Conservation (phyloP, 345 rosid species). For the Pistacia vera region DNA sequence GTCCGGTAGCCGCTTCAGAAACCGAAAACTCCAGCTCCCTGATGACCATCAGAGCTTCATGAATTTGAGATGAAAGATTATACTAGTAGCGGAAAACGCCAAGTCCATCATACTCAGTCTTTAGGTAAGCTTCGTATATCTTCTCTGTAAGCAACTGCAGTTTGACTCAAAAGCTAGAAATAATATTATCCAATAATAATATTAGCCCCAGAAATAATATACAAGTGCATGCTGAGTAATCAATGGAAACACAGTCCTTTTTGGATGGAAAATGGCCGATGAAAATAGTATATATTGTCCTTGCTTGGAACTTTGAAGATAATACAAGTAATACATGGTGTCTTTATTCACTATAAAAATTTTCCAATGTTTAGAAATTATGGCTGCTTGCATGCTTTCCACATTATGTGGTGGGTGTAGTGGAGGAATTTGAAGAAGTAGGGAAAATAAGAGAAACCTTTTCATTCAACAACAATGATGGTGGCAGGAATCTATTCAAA, state of each 20-base stretch:
- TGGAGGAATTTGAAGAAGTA: background rate
- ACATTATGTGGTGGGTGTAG: background rate
- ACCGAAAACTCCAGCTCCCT: slow-evolving; percentile 61
- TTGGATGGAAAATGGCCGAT: too few relatives aligned
- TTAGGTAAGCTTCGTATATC: slow-evolving; percentile 49
- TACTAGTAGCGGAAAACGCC: slow-evolving; percentile 55
- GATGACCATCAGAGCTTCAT: slow-evolving; percentile 49
- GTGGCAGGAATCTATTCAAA: slow-evolving; percentile 25
- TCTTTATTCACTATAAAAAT: background rate
- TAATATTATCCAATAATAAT: too few relatives aligned
- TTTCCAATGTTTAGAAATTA: background rate
- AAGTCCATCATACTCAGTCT: slow-evolving; percentile 61
- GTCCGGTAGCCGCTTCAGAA: slow-evolving; percentile 63
- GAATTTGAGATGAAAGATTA: slow-evolving; percentile 62
- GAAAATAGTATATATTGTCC: too few relatives aligned
- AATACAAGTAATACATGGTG: background rate
- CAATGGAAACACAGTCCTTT: too few relatives aligned
- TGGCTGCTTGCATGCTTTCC: background rate
- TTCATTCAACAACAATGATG: slow-evolving; percentile 9
- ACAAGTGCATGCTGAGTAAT: too few relatives aligned
- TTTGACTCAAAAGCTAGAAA: too few relatives aligned
- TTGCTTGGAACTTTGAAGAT: too few relatives aligned
- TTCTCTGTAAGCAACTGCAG: background rate
- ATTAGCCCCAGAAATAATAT: too few relatives aligned
- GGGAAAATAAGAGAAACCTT: background rate